phyloP scores from a whole-genome alignment of 768 basidiomycete species.

The Psilocybe subaeruginosa region DNA sequence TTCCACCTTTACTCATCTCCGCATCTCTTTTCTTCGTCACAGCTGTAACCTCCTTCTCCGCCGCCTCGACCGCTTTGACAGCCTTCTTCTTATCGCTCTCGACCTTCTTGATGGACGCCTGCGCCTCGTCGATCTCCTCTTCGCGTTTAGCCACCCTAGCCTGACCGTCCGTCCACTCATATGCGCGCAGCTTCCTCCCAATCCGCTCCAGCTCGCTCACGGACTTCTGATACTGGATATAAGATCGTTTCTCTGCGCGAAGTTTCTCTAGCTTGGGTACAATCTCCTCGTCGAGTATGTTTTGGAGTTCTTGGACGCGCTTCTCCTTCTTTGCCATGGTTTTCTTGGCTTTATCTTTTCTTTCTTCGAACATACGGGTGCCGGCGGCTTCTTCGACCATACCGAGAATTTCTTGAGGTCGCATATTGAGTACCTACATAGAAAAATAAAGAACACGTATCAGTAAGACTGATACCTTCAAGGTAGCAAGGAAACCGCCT shows the following conservation, averaged over 20 bases:
- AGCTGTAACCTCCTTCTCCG: slow-evolving; percentile 66
- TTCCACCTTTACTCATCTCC: slow-evolving; percentile 93
- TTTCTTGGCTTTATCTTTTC: slow-evolving; percentile 94
- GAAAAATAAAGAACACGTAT: neutral
- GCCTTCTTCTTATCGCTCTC: slow-evolving; percentile 35
- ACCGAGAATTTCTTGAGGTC: slow-evolving; percentile 94
- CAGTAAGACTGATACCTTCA: too few relatives aligned
- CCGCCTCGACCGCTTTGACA: slow-evolving; percentile 54
- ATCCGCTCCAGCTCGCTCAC: slow-evolving; percentile 87
- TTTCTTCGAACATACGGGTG: slow-evolving; percentile 98
- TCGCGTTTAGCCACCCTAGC: slow-evolving; percentile 57
- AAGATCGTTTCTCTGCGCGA: slow-evolving; percentile 85
- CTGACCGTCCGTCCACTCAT: slow-evolving; percentile 70
- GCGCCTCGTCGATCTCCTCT: slow-evolving; percentile 52
- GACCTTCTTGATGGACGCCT: slow-evolving; percentile 44
- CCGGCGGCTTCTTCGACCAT: slow-evolving; percentile 99
- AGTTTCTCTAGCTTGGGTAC: slow-evolving; percentile 92
- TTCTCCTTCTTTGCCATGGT: slow-evolving; percentile 99
- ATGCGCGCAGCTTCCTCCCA: slow-evolving; percentile 79
- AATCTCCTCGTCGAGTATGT: slow-evolving; percentile 86
- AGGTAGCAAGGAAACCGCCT: too few relatives aligned
- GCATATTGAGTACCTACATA: slow-evolving; percentile 89
- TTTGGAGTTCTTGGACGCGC: slow-evolving; percentile 85
- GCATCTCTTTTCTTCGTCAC: slow-evolving; percentile 80
- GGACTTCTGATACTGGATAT: slow-evolving; percentile 88